Evolutionary conservation across 169 alveolate species (phyloP).

Genomic region (Plasmodium reichenowi): DNA sequence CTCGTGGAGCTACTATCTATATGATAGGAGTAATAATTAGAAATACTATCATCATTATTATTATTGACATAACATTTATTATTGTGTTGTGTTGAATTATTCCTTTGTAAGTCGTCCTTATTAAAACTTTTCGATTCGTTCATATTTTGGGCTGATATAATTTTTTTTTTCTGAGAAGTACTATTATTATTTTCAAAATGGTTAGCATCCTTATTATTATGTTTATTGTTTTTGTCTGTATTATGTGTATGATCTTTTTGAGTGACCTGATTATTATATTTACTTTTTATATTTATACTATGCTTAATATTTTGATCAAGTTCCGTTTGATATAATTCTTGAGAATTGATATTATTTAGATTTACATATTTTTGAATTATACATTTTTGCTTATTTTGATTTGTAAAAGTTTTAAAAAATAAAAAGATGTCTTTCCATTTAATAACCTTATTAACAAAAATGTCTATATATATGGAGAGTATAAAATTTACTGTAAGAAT

Average conservation of each 20-base stretch:
- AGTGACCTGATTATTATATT: background rate
- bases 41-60: background rate
- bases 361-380: background rate
- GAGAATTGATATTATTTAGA: background rate
- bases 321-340: background rate
- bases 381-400: background rate
- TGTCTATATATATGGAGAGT: conserved; percentile 30
- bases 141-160: background rate
- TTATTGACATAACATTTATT: background rate
- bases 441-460: background rate
- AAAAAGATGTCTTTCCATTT: conserved; percentile 46
- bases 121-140: background rate
- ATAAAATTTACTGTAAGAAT: conserved; percentile 9
- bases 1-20: background rate
- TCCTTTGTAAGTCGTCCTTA: background rate
- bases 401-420: conserved; percentile 35
- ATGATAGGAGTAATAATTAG: background rate
- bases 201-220: background rate
- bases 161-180: background rate
- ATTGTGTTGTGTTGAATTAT: background rate
- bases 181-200: background rate
- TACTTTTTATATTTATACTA: background rate
- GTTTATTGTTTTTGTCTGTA: background rate
- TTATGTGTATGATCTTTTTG: background rate
- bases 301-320: too few species aligned